Percentiles rank a stretch among this genome's conserved stretches.
Evolutionary conservation across 1,139 yeast species (phyloP).

Genomic region (Starmera stellimalicola): DNA sequence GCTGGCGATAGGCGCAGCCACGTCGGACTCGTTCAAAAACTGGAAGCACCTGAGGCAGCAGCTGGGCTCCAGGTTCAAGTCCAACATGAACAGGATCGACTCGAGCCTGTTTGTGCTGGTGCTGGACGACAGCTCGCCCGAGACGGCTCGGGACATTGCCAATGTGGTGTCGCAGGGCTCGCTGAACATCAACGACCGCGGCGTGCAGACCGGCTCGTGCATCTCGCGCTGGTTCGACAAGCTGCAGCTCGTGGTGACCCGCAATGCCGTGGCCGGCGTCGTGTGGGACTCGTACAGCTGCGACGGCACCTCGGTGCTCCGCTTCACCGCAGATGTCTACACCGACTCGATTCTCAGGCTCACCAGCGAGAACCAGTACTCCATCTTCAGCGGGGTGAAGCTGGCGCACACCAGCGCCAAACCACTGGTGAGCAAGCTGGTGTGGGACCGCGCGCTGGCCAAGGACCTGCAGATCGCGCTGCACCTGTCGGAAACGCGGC

Average conservation of each 20-base stretch:
- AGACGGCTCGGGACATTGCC: slow-evolving; percentile 33
- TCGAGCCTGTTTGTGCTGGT: slow-evolving; percentile 58
- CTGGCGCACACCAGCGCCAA: slow-evolving; percentile 19
- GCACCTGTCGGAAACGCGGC: slow-evolving; percentile 64
- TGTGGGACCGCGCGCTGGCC: slow-evolving; percentile 35
- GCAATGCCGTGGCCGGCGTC: slow-evolving; percentile 65
- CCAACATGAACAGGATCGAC: slow-evolving; percentile 42
- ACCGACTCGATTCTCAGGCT: slow-evolving; percentile 66
- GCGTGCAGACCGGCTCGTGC: slow-evolving; percentile 66
- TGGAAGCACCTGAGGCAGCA: slow-evolving; percentile 51
- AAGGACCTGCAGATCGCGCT: slow-evolving; percentile 34
- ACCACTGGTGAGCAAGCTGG: slow-evolving; percentile 34
- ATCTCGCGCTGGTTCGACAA: slow-evolving; percentile 77
- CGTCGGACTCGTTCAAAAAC: slow-evolving; percentile 53
- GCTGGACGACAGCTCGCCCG: slow-evolving; percentile 52
- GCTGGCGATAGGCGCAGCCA: slow-evolving; percentile 58
- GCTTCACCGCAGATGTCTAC: slow-evolving; percentile 67
- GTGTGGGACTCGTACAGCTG: slow-evolving; percentile 72
- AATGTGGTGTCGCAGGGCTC: slow-evolving; percentile 57
- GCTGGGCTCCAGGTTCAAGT: slow-evolving; percentile 35
- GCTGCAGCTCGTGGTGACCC: slow-evolving; percentile 57
- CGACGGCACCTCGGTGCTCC: slow-evolving; percentile 67
- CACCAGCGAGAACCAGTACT: slow-evolving; percentile 46
- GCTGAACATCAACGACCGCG: slow-evolving; percentile 41
- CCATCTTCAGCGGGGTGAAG: slow-evolving; percentile 26